Conservation (phyloP, 2,329 filamentous ascomycete species). For the Clonostachys chloroleuca region DNA sequence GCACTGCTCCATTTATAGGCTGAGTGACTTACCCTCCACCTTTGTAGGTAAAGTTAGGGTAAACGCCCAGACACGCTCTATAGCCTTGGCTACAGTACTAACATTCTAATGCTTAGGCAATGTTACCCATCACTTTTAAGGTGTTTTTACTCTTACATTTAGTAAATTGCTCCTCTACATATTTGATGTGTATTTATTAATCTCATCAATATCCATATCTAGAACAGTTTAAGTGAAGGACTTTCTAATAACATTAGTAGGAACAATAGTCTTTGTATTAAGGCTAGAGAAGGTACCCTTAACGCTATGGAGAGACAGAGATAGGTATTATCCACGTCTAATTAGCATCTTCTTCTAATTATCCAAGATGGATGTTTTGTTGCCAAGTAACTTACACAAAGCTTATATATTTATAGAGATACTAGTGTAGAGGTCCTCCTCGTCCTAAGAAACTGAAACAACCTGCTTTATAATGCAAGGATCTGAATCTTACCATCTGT, state of each 20-base stretch:
- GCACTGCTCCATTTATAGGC: conserved; percentile 10
- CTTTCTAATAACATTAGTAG: conserved; percentile 95
- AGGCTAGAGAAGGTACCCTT: conserved; percentile 92
- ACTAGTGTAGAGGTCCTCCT: conserved; percentile 79
- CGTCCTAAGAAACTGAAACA: conserved; percentile 79
- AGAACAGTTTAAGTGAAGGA: conserved; percentile 98
- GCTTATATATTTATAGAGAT: conserved; percentile 97
- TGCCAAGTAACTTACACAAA: conserved; percentile 86
- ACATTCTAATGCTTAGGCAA: conserved; percentile 99
- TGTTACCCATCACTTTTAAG: conserved; percentile 98
- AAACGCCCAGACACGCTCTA: conserved; percentile 87
- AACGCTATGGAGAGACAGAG: conserved; percentile 87
- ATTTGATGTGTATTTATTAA: conserved; percentile 82
- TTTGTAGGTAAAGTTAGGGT: conserved; percentile 93
- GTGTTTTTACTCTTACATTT: conserved; percentile 91
- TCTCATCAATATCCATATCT: conserved; percentile 90
- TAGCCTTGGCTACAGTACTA: conserved; percentile 88
- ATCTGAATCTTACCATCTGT: conserved; percentile 84
- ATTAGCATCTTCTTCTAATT: conserved; percentile 92
- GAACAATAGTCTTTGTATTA: conserved; percentile 97
- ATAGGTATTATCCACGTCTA: conserved; percentile 94
- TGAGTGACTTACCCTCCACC: conserved; percentile 68
- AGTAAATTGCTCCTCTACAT: conserved; percentile 79
- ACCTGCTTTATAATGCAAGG: conserved; percentile 94
- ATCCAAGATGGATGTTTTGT: conserved; percentile 78